phyloP scores from a whole-genome alignment of 1,284 basidiomycete genomes.

The Apiotrichum siamense region DNA sequence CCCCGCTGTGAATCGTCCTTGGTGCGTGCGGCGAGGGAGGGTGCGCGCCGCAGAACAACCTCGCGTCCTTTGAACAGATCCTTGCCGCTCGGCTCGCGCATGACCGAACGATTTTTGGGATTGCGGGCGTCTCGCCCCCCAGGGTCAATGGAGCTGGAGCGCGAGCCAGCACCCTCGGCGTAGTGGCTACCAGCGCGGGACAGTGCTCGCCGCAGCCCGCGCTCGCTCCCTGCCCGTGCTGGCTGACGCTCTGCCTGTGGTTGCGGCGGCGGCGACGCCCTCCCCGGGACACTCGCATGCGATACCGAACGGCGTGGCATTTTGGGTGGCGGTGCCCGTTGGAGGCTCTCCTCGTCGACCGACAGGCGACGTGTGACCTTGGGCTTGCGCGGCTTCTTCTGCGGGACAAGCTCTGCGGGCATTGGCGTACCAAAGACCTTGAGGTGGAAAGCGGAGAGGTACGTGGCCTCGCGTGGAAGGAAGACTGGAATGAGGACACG shows the following conservation, averaged over 20 bases:
- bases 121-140: not conserved
- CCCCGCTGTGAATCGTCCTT: not conserved
- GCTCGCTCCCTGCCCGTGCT: no score
- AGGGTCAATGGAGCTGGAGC: not conserved
- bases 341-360: conserved; percentile 5
- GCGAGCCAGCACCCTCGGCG: not conserved
- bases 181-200: not conserved
- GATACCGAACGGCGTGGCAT: not conserved
- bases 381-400: conserved; percentile 35
- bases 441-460: conserved; percentile 29
- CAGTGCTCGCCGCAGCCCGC: not conserved
- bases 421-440: conserved; percentile 38
- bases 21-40: conserved; percentile 13
- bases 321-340: not conserved
- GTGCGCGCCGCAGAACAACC: conserved; percentile 4
- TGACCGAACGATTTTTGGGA: not conserved
- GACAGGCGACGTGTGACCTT: conserved; percentile 25
- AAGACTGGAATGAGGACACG: conserved; percentile 16
- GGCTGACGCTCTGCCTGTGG: not conserved
- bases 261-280: not conserved
- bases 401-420: conserved; percentile 22
- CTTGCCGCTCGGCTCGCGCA: conserved; percentile 34
- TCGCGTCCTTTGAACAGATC: conserved; percentile 27
- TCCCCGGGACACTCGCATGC: not conserved
- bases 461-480: conserved; percentile 20